Evolutionary conservation across 768 basidiomycete genomes (phyloP), one percentile per base, ranked within the genome.

Genomic region (Cystobasidiopsis lactophilus): DNA sequence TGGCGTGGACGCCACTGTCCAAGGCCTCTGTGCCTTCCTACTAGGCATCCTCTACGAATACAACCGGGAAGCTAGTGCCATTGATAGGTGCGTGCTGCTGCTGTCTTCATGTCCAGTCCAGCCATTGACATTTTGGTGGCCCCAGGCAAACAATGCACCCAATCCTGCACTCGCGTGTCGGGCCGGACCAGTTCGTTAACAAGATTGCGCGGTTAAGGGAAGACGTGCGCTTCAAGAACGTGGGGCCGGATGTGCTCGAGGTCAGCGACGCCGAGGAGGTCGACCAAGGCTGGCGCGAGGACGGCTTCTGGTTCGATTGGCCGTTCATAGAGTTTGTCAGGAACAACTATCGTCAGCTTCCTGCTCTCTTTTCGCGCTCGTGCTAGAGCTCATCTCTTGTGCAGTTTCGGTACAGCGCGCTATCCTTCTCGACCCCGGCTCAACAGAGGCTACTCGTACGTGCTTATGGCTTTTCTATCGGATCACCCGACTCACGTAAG

Each of bases 281-380:
- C 45, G 23, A 31, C 43, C 53, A 48, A 2, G 59, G 61, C 10
- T 63, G 67, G 16, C 69, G 70, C 49, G 77, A 77, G 56, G 80
- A 83, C 26, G 71, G 68, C 26, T 73, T 93, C 37, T 96, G 93
- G 93, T 83, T 96, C 63, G 89, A 96, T 66, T 96, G 89, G 85
- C 75, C 80, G 0, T 96, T 96, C 67, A 77, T 93, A 5, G 93
- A 98, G 66, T 98, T 95, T 66, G 89, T 85, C 82, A 96, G 96
- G 69, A 88, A 85, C 43, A 89, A 91, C 63, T 93, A 88, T 63
- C 85, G 91, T 91, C 60, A 64, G 82, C 66, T 24, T 18, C 2
- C 31, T 14, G 19, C 0, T n/a, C 3, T 23, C 19, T 35, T 18
- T 19, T 2, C 47, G 7, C 3, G n/a, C n/a, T n/a, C n/a, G n/a